Evolutionary conservation across 2,329 filamentous ascomycete species (phyloP), one percentile per base, ranked within the genome.

Genomic region (Penicillium palitans): DNA sequence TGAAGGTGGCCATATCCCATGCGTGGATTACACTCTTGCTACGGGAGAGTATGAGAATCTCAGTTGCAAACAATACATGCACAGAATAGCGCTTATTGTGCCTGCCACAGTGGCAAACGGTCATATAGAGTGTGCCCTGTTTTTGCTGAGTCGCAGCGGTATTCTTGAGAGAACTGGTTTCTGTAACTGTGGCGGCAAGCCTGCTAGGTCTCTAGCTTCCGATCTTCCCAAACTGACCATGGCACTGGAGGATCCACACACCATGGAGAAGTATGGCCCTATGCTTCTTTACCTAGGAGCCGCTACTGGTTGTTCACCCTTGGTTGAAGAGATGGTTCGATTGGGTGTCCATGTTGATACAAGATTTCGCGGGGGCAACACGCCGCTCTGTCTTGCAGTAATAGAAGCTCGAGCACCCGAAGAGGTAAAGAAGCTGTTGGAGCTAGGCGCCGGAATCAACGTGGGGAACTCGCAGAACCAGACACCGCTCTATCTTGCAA

Each of bases 281-380:
- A 54, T 54, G 41, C 31, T 47, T 46, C 52, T 39, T 29, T 54
- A 54, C 13, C 24, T 54, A 15, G 52, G 17, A n/a, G 42, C 24
- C 0, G n/a, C 35, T 15, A 54, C 41, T 13, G 52, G 52, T 7
- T 35, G 44, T 40, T 12, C 10, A 12, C 17, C 21, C 5, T 37
- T 54, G 17, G 19, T 47, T 19, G n/a, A 47, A 9, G 21, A 31
- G 29, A 39, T 47, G 52, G n/a, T 39, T 35, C 41, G 24, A 47
- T 8, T 46, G 7, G 52, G 52, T 24, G 31, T 39, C 7, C 31
- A 35, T 37, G 19, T 37, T 17, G 42, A 47, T 29, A 54, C 52
- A 47, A 35, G 33, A 15, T 54, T 47, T 15, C n/a, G 24, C 8
- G 52, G 52, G 27, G 33, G 24, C 3, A 45, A 54, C 17, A 46